Evolutionary conservation across 2,329 filamentous ascomycete genomes (phyloP), one percentile per base, ranked within the genome.

Genomic region (Elsinoe arachidis): DNA sequence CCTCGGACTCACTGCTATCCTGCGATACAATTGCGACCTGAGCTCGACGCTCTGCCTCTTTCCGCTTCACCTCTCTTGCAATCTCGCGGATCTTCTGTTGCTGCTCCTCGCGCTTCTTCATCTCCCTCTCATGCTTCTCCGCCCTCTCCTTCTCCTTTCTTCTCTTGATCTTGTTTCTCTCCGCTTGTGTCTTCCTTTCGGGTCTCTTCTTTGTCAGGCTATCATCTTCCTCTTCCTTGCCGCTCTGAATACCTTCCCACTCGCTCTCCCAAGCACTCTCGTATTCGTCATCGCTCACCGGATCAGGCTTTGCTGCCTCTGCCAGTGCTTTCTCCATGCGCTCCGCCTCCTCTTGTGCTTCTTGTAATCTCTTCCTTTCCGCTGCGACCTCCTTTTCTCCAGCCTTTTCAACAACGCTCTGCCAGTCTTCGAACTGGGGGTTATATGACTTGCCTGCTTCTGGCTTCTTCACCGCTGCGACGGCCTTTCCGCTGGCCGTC

Each of bases 201-300:
- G 88, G 86, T 59, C 85, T 79, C 75, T 95, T 96, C 60, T 81
- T 81, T 66, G 82, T 84, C 55, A 84, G 73, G 67, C 80, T 76
- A 61, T 56, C 54, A n/a, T 88, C 86, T 64, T 90, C 86, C 14
- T 69, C 69, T 53, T 70, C 70, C 12, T 66, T 66, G 23, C 71
- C 74, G 59, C 74, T 77, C 38, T 70, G 65, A 59, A 78, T 75
- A 9, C 80, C 82, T 57, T 89, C 81, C 69, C 80, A 81, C 63
- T 84, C 90, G 68, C 89, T 96, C 74, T 96, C 92, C 90, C 90
- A 96, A 12, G 88, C 90, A 47, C 88, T 93, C 68, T 96, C 91
- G 65, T 92, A 88, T 59, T 95, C 90, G 12, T 71, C 77, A 83
- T 92, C 69, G 83, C 82, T 61, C 66, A 88, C 84, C 0, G 84